Conservation (phyloP, 495 filamentous ascomycete species). For the Xylaria palmicola region DNA sequence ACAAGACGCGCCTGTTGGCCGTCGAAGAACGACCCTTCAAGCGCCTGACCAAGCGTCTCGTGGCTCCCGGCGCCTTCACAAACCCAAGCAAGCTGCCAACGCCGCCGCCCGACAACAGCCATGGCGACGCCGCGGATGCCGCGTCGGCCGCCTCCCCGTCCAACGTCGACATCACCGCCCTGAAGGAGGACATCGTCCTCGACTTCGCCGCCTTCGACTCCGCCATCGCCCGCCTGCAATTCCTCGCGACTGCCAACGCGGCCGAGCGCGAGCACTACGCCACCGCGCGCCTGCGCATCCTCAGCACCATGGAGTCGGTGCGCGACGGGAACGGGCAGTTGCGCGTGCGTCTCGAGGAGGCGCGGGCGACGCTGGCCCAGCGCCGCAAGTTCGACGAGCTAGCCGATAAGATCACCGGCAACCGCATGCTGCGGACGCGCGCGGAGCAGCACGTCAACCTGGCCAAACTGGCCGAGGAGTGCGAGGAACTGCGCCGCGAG, state of each 20-base stretch:
- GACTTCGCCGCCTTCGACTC: constrained; percentile 91
- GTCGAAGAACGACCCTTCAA: constrained; percentile 94
- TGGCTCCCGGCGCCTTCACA: constrained; percentile 61
- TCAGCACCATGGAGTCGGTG: constrained; percentile 70
- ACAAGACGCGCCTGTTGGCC: constrained; percentile 84
- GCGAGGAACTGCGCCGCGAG: constrained; percentile 80
- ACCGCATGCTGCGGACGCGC: constrained; percentile 72
- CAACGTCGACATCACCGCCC: constrained; percentile 53
- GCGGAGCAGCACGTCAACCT: constrained; percentile 80
- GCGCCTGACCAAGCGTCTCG: constrained; percentile 78
- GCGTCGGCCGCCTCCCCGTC: constrained; percentile 24
- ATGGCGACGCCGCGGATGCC: constrained; percentile 22
- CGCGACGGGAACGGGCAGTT: constrained; percentile 72
- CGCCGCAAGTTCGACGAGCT: constrained; percentile 85
- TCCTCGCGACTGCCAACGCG: constrained; percentile 77
- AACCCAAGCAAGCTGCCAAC: constrained; percentile 59
- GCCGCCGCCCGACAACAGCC: constrained; percentile 64
- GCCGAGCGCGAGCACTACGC: constrained; percentile 85
- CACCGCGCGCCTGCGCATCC: constrained; percentile 73
- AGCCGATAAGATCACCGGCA: constrained; percentile 82
- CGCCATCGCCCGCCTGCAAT: constrained; percentile 76
- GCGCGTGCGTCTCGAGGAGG: constrained; percentile 68
- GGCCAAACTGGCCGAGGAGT: constrained; percentile 80
- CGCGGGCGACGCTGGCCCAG: constrained; percentile 70
- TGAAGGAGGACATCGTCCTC: constrained; percentile 78